These are phyloP conservation scores for Huiozyma sinensis DNA, from an alignment of 805 yeast species.

Conservation along the genomic window DNA sequence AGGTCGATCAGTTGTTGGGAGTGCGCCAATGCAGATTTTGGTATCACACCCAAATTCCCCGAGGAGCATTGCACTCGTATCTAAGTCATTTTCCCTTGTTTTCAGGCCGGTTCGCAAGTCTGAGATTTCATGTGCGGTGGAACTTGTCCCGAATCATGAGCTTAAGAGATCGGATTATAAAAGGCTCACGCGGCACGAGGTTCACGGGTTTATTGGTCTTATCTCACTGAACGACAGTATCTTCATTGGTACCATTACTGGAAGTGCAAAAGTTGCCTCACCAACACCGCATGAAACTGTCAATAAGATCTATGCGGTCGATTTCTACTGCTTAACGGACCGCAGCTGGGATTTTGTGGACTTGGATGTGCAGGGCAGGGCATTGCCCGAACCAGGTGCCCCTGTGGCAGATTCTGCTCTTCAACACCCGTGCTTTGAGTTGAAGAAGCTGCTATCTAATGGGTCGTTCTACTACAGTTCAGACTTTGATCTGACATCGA, in stretches of 20 bases:
- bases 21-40: conserved; percentile 15
- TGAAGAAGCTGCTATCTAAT: conserved; percentile 65
- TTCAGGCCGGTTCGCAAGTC: conserved; percentile 12
- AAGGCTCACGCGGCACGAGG: conserved; percentile 35
- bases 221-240: conserved; percentile 57
- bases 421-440: conserved; percentile 77
- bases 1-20: too few species aligned
- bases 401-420: conserved; percentile 19
- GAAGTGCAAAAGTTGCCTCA: conserved; percentile 63
- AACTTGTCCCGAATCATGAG: conserved; percentile 32
- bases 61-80: conserved; percentile 10
- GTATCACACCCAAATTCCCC: conserved; percentile 7
- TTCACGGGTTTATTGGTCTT: conserved; percentile 73
- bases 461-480: conserved; percentile 90
- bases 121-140: conserved; percentile 35
- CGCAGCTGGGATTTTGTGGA: conserved; percentile 75
- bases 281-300: conserved; percentile 75
- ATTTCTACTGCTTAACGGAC: conserved; percentile 65
- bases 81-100: conserved; percentile 7
- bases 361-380: conserved; percentile 52
- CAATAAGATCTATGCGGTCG: conserved; percentile 70
- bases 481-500: conserved; percentile 85
- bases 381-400: conserved; percentile 15
- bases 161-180: conserved; percentile 32
- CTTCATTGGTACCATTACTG: conserved; percentile 71